These are phyloP conservation scores for Phalaenopsis equestris DNA, from an alignment of 106 monocot species.

Conservation along the genomic window DNA sequence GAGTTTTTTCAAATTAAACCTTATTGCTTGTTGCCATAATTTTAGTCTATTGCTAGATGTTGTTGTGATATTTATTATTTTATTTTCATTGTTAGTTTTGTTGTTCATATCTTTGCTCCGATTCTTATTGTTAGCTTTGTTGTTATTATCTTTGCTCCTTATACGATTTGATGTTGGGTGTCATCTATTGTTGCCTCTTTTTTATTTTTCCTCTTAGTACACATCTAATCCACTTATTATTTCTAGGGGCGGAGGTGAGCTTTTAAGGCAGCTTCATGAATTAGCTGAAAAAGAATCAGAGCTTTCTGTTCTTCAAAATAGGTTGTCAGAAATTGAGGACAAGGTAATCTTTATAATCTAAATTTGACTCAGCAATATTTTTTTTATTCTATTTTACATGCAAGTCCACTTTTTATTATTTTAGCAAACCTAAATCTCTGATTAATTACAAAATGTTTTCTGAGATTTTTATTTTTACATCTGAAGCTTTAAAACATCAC, in stretches of 20 bases:
- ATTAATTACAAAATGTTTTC: neutral
- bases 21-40: neutral
- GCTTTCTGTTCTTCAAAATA: slow-evolving; percentile 42
- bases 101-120: neutral
- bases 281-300: slow-evolving; percentile 75
- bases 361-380: neutral
- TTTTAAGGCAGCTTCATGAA: slow-evolving; percentile 72
- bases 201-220: neutral
- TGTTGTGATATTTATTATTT: neutral
- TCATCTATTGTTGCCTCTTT: neutral
- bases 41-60: neutral
- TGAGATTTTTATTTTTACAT: neutral
- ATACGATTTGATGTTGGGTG: neutral
- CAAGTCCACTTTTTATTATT: neutral
- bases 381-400: too few species aligned
- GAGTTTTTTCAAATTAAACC: too few species aligned
- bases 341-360: slow-evolving; percentile 40
- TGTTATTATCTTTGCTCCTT: neutral
- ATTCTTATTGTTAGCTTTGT: neutral
- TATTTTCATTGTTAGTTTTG: neutral
- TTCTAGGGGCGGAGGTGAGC: slow-evolving; percentile 70
- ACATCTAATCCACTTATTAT: neutral
- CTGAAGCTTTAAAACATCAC: neutral
- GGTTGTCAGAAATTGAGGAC: slow-evolving; percentile 56
- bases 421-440: neutral